A percentile compares a stretch with the other conserved stretches of the same genome.
Evolutionary conservation across 2,329 filamentous ascomycete species (phyloP).

Genomic region (Aspergillus japonicus): DNA sequence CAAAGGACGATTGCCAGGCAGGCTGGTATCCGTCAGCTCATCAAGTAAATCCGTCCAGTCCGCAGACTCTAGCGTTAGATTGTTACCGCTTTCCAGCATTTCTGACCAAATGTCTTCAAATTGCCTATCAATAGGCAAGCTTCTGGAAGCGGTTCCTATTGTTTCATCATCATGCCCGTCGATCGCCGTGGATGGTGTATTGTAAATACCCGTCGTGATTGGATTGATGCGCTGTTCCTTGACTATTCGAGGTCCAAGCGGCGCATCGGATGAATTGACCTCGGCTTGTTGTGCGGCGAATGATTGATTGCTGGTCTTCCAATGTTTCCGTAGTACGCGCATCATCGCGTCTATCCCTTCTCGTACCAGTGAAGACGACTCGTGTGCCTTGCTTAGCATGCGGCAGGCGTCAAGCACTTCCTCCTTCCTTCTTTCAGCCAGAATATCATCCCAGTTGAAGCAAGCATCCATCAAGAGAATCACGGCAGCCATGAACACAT

Average conservation of each 20-base stretch:
- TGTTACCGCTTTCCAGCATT: conserved; percentile 28
- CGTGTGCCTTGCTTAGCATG: conserved; percentile 38
- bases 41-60: conserved; percentile 34
- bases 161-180: not conserved
- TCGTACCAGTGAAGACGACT: conserved; percentile 30
- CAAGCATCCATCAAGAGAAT: conserved; percentile 43
- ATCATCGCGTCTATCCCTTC: conserved; percentile 41
- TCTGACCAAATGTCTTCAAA: conserved; percentile 36
- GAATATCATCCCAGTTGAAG: conserved; percentile 40
- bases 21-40: conserved; percentile 26
- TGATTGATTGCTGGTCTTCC: conserved; percentile 19
- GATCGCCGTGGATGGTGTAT: not conserved
- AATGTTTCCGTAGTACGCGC: conserved; percentile 35
- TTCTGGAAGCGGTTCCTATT: not conserved
- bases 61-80: conserved; percentile 22
- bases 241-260: not conserved
- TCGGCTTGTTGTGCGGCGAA: not conserved
- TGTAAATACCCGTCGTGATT: not conserved
- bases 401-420: conserved; percentile 41
- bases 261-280: not conserved
- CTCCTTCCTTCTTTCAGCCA: conserved; percentile 34
- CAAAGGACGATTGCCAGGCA: conserved; percentile 16
- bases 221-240: not conserved
- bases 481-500: conserved; percentile 43
- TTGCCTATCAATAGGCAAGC: conserved; percentile 4